Evolutionary conservation across 805 yeast species (phyloP).

Genomic region (Wickerhamiella bombiphila): DNA sequence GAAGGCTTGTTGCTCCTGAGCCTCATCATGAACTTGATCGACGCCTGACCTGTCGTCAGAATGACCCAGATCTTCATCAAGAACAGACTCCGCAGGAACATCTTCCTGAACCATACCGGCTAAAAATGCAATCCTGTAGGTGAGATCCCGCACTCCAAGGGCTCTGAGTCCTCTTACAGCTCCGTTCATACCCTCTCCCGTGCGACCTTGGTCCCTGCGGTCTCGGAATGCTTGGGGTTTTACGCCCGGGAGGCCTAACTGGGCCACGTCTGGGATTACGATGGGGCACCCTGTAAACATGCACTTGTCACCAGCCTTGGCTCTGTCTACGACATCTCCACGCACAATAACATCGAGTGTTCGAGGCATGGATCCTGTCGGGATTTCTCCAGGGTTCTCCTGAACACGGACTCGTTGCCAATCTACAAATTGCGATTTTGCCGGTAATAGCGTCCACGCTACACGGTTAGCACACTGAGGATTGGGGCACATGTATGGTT

Average conservation of each 20-base stretch:
- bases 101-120: constrained; percentile 79
- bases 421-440: constrained; percentile 78
- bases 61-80: constrained; percentile 6
- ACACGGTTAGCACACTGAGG: constrained; percentile 79
- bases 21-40: constrained; percentile 30
- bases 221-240: constrained; percentile 74
- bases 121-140: constrained; percentile 78
- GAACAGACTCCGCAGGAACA: constrained; percentile 16
- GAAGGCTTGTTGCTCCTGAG: constrained; percentile 66
- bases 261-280: constrained; percentile 88
- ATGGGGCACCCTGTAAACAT: constrained; percentile 88
- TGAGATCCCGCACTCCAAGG: constrained; percentile 87
- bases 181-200: constrained; percentile 58
- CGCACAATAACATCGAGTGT: constrained; percentile 82
- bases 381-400: constrained; percentile 91
- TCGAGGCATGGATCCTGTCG: constrained; percentile 98
- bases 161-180: constrained; percentile 83
- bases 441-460: constrained; percentile 68
- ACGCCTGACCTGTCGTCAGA: constrained; percentile 28
- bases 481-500: constrained; percentile 82
- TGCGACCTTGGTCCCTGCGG: constrained; percentile 37
- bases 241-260: constrained; percentile 87
- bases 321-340: constrained; percentile 89
- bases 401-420: constrained; percentile 96
- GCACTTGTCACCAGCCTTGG: constrained; percentile 95